Base-by-base conservation (phyloP, 164 flowering plant species). In the Warburgia ugandensis region DNA sequence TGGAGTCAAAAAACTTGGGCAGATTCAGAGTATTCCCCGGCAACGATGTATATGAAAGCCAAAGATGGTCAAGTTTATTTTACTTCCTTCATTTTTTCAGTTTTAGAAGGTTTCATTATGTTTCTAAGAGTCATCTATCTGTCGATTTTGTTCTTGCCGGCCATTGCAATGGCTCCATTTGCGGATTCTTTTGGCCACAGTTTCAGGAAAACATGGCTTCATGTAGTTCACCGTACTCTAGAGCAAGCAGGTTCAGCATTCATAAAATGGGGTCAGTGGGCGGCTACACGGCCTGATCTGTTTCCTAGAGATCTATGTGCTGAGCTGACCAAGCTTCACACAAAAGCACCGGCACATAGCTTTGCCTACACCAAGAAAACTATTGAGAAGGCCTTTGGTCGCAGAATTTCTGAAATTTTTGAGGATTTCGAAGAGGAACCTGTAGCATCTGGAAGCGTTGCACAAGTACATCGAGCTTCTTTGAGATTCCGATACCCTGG, bases 261-360 rank as follows among this genome's bases (percentile, higher is more conserved):
- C 61, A 87, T 87, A 36, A 87, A 87, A 62, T 87, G 92, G 96
- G 96, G 92, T 27, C 96, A 84, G 40, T 87, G 96, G 96, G 96
- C 96, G 37, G 92, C 96, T 44, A 84, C 96, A 30, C 71, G 90
- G 14, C 89, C 92, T 14, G 92, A 87, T 73, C 84, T 87, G 21
- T 87, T 87, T 44, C 82, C 90, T 30, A 66, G 68, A 46, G 92
- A 87, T 59, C 61, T 87, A 31, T 87, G 96, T 54, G 51, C 63
- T 30, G 73, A 87, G 63, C 79, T 87, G 49, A 52, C 89, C 12
- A 78, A 84, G 69, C 87, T 87, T 61, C 92, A 87, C 55, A 71
- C 68, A 4, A 71, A 80, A 59, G 96, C 92, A 44, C 96, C 92
- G 19, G 75, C 77, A 27, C 96, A 87, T 60, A 84, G 78, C 58